Base-by-base conservation (phyloP, 83 land plant species). In the Diphasiastrum complanatum region DNA sequence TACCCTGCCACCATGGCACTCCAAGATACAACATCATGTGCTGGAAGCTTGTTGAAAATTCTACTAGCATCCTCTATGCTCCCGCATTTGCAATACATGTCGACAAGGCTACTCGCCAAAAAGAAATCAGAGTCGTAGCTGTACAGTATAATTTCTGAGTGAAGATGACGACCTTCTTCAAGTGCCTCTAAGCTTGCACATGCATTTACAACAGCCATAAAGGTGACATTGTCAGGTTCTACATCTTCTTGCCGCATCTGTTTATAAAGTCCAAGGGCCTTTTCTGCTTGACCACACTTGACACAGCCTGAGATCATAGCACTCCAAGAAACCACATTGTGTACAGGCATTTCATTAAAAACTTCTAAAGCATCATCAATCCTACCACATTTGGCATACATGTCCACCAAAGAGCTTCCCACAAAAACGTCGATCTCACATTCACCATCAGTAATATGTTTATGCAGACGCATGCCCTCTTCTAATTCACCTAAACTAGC, bases 321-420 rank as follows among this genome's bases (percentile, higher is more conserved):
- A 46, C 77, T 81, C 62, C 80, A 81, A 47, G 78, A 79, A 40
- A 75, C 67, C 29, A 78, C 70, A 48, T 69, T 81, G 4, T 60
- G 77, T 24, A 59, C 51, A 1, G 84, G 78, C 78, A 81, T 58
- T 14, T 49, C 67, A 47, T 47, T 43, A 61, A 81, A 64, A 25
- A 73, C 68, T 14, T 32, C 58, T 61, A 68, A 75, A 11, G 81
- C 88, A 2, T 78, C 77, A 5, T 1, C 54, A 5, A 81, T 30
- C 8, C 52, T 41, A 3, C 75, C 64, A 28, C 72, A 69, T 16
- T 67, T 84, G 63, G 70, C 73, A 68, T 84, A 84, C 88, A 84
- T 78, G 60, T 84, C 77, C 41, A 78, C 79, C 29, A 84, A 56
- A 0, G 88, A 74, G 45, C 78, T 72, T 5, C 78, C 78, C 29